Evolutionary conservation across 2,329 filamentous ascomycete genomes (phyloP), one percentile per base, ranked within the genome.

Genomic region (Neonectria sp.): DNA sequence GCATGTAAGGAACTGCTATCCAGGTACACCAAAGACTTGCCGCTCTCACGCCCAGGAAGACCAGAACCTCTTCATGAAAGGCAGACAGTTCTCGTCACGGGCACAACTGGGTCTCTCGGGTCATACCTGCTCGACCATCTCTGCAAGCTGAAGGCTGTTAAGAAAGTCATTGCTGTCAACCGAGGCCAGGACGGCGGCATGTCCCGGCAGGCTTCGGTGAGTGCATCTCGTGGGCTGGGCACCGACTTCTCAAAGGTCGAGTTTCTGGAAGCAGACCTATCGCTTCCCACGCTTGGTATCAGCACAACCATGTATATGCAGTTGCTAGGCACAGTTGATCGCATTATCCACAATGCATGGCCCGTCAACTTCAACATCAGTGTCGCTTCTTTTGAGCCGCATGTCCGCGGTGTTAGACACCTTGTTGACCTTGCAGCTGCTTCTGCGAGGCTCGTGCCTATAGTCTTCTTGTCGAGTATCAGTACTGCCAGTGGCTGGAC

Each of bases 91-190:
- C 91, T 97, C 78, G 82, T 97, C 11, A 97, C 95, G 2, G 95
- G 95, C 27, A 93, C 92, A 3, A 97, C 95, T 6, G 95, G 95
- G 3, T 97, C 97, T 82, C 82, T 98, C 21, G 95, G 95, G 17
- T 89, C 93, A 0, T 96, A 95, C 76, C 85, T 97, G 3, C 78
- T 86, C 8, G 77, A 82, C 27, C 68, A 77, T 78, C 31, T 83
- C 11, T 77, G 79, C 55, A 53, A 27, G n/a, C 56, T 35, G 8
- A 51, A 67, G 3, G 63, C 65, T 2, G 76, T 80, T 21, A 66
- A 63, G 12, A 74, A 65, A 13, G 40, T 79, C 6, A 53, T 77
- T 25, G 72, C 71, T 6, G 64, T 79, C 11, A 79, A 79, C 57
- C 73, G 78, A 21, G 75, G 72, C 12, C n/a, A 48, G 5, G 71